Evolutionary conservation across 2,329 filamentous ascomycete species (phyloP), one percentile per base, ranked within the genome.

Genomic region (Tolypocladium nubicola): DNA sequence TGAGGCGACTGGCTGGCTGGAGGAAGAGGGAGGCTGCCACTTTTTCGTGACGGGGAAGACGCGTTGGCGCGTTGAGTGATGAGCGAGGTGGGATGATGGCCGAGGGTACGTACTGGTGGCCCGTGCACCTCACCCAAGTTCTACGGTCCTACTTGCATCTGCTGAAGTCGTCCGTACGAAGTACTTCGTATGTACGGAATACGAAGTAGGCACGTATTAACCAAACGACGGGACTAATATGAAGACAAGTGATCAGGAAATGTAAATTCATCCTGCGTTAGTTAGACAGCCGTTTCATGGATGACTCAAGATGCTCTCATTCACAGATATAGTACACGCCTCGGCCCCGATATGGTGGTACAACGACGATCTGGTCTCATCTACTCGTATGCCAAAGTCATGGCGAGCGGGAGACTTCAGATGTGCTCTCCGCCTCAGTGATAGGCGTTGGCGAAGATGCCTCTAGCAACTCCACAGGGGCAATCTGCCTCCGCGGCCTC

Each of bases 401-500:
- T 35, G 62, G 57, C 47, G 66, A 66, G 47, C 62, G 61, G 38
- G 68, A 68, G 59, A 75, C 66, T 55, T 68, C 60, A 57, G 73
- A 63, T 38, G 68, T 66, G 56, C 67, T 71, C 55, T 68, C 68
- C 1, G 68, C 62, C 47, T 71, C 65, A 40, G 67, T 70, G 40
- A 71, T 63, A 4, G 70, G 60, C 11, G 68, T 70, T 26, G 70
- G 61, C 3, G 71, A 62, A 4, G 70, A 65, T 30, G 69, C 65
- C 50, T 72, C 65, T 50, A 75, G 61, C 41, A 73, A 59, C 57
- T 71, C 68, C 23, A 63, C 71, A 1, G 79, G 75, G 39, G 83
- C 79, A 60, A 89, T 72, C 67, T 84, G 79, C 68, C 85, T 82
- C 73, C 91, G 83, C 53, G 92, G 89, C 66, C 85, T 84, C 78